Percentiles rank a stretch among this genome's conserved stretches.
These are phyloP conservation scores for Wickerhamomyces ciferrii DNA, from an alignment of 805 yeast species.

Conservation along the genomic window DNA sequence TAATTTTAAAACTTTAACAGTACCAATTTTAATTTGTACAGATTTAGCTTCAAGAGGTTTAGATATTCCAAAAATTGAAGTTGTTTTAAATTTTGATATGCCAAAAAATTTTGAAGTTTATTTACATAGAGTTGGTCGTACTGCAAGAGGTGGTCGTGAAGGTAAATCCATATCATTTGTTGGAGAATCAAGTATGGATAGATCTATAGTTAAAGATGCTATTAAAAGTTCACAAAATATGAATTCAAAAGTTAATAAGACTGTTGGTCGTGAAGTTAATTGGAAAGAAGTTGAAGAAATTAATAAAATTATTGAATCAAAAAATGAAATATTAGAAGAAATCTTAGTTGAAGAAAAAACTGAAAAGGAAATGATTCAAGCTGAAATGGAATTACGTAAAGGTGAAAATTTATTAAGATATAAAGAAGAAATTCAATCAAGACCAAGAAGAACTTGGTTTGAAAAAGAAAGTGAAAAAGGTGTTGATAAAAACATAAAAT, in stretches of 20 bases:
- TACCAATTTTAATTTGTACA: constrained; percentile 89
- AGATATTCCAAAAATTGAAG: constrained; percentile 96
- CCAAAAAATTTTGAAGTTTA: constrained; percentile 90
- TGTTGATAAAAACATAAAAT: constrained; percentile 26
- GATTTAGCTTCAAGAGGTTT: constrained; percentile 99
- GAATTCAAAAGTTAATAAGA: constrained; percentile 42
- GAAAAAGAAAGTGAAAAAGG: constrained; percentile 46
- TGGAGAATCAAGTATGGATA: constrained; percentile 84
- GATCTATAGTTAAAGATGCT: constrained; percentile 87
- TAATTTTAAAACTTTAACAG: constrained; percentile 74
- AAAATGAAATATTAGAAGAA: constrained; percentile 60
- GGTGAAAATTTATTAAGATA: constrained; percentile 82
- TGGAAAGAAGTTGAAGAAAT: constrained; percentile 80
- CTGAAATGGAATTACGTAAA: constrained; percentile 85
- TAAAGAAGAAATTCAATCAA: constrained; percentile 73
- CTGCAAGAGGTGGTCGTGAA: constrained; percentile 98
- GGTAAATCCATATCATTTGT: constrained; percentile 93
- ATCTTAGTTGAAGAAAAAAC: constrained; percentile 82
- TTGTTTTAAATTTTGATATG: constrained; percentile 93
- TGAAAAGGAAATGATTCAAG: constrained; percentile 79
- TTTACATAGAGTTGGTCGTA: constrained; percentile 97
- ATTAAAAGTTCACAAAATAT: constrained; percentile 57
- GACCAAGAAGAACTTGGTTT: constrained; percentile 98
- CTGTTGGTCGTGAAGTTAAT: constrained; percentile 86
- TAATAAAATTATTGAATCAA: constrained; percentile 53